A percentile compares a stretch with the other conserved stretches of the same genome.
Evolutionary conservation across 345 rosid genomes (phyloP).

Genomic region (Populus alba): DNA sequence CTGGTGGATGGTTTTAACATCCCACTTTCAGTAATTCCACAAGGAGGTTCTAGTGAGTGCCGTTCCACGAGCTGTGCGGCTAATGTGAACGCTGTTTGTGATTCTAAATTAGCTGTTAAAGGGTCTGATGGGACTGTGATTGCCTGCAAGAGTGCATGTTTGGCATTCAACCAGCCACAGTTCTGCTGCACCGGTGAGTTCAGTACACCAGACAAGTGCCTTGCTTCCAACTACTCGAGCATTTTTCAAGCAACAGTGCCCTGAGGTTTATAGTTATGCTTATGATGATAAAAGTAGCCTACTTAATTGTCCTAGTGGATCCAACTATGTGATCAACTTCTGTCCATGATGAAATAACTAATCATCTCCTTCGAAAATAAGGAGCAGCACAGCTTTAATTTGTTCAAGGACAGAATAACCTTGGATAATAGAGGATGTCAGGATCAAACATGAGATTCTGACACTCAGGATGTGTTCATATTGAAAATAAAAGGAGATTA

Average conservation of each 20-base stretch:
- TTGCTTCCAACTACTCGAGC: constrained; percentile 43
- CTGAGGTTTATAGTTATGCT: constrained; percentile 48
- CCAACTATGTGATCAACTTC: constrained; percentile 42
- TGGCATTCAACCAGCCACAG: constrained; percentile 38
- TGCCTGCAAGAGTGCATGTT: constrained; percentile 52
- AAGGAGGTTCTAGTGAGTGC: constrained; percentile 25
- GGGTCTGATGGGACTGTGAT: constrained; percentile 23
- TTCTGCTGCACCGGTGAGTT: constrained; percentile 46
- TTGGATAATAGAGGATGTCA: too few relatives aligned
- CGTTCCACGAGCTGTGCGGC: constrained; percentile 25
- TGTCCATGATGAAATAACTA: constrained; percentile 9
- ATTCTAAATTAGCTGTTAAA: constrained; percentile 30
- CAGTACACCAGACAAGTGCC: constrained; percentile 42
- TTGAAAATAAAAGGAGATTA: background rate
- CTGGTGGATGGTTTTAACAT: constrained; percentile 50
- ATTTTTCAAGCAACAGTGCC: constrained; percentile 46
- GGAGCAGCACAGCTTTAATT: background rate
- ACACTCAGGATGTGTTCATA: background rate
- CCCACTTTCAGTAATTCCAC: constrained; percentile 36
- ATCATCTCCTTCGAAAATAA: background rate
- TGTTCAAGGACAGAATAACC: too few relatives aligned
- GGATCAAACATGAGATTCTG: background rate
- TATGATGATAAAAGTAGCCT: constrained; percentile 47
- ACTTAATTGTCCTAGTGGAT: constrained; percentile 27
- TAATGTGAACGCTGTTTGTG: constrained; percentile 40